Conservation (phyloP, 2,329 filamentous ascomycete species). For the Aspergillus alliaceus region DNA sequence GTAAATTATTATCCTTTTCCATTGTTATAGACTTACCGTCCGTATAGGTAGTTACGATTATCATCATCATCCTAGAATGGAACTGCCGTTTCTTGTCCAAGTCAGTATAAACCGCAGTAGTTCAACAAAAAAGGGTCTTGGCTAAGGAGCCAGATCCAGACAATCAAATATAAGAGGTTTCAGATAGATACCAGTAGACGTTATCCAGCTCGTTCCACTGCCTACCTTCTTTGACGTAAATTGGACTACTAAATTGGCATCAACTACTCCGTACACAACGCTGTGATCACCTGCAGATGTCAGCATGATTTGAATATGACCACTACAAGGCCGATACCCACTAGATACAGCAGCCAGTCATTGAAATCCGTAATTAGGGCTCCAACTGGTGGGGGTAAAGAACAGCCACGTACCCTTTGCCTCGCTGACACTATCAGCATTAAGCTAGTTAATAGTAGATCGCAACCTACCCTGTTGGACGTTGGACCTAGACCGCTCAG, state of each 20-base stretch:
- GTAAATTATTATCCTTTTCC: background rate
- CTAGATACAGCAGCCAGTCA: too few species aligned
- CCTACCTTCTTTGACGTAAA: background rate
- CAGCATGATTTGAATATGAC: too few species aligned
- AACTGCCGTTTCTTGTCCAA: background rate
- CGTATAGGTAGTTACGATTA: too few species aligned
- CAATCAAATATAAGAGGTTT: background rate
- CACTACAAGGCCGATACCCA: too few species aligned
- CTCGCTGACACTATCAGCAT: too few species aligned
- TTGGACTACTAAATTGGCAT: too few species aligned
- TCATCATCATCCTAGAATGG: background rate
- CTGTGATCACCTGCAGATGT: too few species aligned
- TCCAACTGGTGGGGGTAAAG: background rate
- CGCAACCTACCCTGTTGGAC: too few species aligned
- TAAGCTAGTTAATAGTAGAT: too few species aligned
- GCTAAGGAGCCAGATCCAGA: background rate
- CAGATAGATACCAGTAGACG: background rate
- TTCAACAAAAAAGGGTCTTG: conserved; percentile 2
- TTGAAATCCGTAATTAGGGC: background rate
- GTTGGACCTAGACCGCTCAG: too few species aligned
- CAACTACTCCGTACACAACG: too few species aligned
- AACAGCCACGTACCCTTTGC: too few species aligned
- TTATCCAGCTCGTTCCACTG: background rate
- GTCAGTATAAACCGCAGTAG: background rate
- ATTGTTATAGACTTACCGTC: background rate